Percentiles rank a stretch among this genome's conserved stretches.
Evolutionary conservation across 2,329 filamentous ascomycete species (phyloP).

Genomic region (Westerdykella aurantiaca): DNA sequence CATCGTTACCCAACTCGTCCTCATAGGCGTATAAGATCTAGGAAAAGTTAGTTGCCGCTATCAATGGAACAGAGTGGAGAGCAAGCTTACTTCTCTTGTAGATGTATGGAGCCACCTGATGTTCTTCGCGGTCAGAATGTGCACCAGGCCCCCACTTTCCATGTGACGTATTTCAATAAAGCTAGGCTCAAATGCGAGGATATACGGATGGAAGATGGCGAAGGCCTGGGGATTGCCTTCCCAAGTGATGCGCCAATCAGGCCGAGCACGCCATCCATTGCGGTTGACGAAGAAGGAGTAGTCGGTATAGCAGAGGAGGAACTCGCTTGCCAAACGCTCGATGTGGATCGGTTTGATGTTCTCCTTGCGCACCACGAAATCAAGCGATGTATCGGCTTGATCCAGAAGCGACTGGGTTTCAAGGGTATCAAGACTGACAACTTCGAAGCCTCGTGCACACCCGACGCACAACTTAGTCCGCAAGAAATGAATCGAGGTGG

Average conservation of each 20-base stretch:
- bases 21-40: slow-evolving; percentile 98
- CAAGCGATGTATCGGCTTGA: slow-evolving; percentile 93
- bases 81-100: slow-evolving; percentile 72
- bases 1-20: slow-evolving; percentile 87
- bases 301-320: slow-evolving; percentile 95
- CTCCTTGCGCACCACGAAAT: slow-evolving; percentile 92
- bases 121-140: slow-evolving; percentile 94
- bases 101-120: slow-evolving; percentile 97
- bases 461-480: slow-evolving; percentile 95
- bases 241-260: slow-evolving; percentile 97
- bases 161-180: slow-evolving; percentile 97
- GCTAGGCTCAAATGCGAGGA: slow-evolving; percentile 92
- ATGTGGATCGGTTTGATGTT: slow-evolving; percentile 94
- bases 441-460: slow-evolving; percentile 91
- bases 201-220: slow-evolving; percentile 93
- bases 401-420: slow-evolving; percentile 96
- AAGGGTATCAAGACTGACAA: slow-evolving; percentile 93
- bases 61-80: background rate
- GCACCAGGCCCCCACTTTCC: slow-evolving; percentile 82
- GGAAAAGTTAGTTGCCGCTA: slow-evolving; percentile 10
- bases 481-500: slow-evolving; percentile 96
- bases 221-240: slow-evolving; percentile 90
- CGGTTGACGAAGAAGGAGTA: slow-evolving; percentile 99
- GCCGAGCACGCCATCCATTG: slow-evolving; percentile 92
- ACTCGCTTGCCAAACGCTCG: slow-evolving; percentile 93